Percentiles rank a stretch among this genome's conserved stretches.
Conservation (phyloP, 208 protist species). For the Trypanosoma cruzi region DNA sequence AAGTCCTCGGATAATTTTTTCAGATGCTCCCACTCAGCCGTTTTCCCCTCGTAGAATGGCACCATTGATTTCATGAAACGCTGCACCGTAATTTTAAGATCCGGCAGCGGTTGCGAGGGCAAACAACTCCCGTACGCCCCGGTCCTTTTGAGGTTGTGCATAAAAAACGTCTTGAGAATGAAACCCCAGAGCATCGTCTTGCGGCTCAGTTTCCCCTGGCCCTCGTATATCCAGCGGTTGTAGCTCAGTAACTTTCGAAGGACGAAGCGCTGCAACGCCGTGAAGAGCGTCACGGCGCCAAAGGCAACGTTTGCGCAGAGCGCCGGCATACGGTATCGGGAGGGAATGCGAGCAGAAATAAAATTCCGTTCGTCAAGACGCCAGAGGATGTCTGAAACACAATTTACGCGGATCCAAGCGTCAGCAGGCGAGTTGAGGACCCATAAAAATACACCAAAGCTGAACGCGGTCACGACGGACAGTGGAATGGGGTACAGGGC, state of each 20-base stretch:
- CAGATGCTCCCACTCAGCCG: conserved; percentile 40
- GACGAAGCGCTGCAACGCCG: conserved; percentile 54
- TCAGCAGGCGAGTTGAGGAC: conserved; percentile 39
- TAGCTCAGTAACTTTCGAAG: conserved; percentile 70
- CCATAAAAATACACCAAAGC: conserved; percentile 45
- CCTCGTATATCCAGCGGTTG: conserved; percentile 70
- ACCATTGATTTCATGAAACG: conserved; percentile 66
- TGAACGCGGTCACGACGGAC: conserved; percentile 38
- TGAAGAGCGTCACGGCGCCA: conserved; percentile 44
- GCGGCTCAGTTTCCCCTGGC: conserved; percentile 25
- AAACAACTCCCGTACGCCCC: conserved; percentile 74
- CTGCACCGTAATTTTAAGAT: conserved; percentile 63
- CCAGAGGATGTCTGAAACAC: conserved; percentile 22
- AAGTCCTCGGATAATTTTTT: conserved; percentile 59
- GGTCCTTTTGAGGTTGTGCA: conserved; percentile 42
- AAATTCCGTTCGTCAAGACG: conserved; percentile 54
- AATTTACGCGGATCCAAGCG: conserved; percentile 41
- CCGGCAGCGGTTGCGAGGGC: conserved; percentile 76
- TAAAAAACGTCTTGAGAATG: conserved; percentile 57
- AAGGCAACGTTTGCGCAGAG: conserved; percentile 50
- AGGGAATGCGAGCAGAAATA: conserved; percentile 36
- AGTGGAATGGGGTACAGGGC: conserved; percentile 66
- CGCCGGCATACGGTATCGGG: conserved; percentile 35
- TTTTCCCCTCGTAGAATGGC: conserved; percentile 36
- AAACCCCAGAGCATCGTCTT: conserved; percentile 63